Evolutionary conservation across 192 early-diverging fungal genomes (phyloP).

Genomic region (Fimicolochytrium jonesii): DNA sequence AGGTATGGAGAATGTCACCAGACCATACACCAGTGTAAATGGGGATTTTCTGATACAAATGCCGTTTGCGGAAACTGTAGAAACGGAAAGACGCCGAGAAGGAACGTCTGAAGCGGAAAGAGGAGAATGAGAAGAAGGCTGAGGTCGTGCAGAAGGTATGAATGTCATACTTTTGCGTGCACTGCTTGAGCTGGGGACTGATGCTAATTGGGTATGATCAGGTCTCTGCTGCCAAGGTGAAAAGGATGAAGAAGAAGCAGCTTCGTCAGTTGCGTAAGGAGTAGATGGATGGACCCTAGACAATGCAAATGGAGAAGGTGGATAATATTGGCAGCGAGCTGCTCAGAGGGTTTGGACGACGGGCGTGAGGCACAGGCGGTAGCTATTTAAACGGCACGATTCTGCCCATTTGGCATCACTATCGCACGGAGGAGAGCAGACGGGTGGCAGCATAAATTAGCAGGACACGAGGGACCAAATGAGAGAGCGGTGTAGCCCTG

Average conservation of each 20-base stretch:
- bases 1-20: constrained; percentile 30
- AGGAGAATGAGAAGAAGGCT: constrained; percentile 40
- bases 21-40: not conserved
- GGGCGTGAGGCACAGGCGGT: too few relatives aligned
- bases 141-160: constrained; percentile 45
- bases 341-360: too few relatives aligned
- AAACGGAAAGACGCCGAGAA: constrained; percentile 45
- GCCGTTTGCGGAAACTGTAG: constrained; percentile 32
- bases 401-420: too few relatives aligned
- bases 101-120: constrained; percentile 48
- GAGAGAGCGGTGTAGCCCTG: too few relatives aligned
- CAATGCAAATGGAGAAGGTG: too few relatives aligned
- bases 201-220: not conserved
- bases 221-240: constrained; percentile 46
- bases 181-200: not conserved
- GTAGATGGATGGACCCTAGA: not conserved
- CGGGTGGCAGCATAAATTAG: too few relatives aligned
- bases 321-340: too few relatives aligned
- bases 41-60: constrained; percentile 4
- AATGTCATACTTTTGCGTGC: not conserved
- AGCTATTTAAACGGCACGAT: too few relatives aligned
- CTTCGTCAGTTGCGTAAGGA: constrained; percentile 33
- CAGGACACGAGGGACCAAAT: too few relatives aligned
- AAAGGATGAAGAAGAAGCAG: constrained; percentile 54
- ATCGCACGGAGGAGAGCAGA: too few relatives aligned